Evolutionary conservation across 1,139 yeast genomes (phyloP), one percentile per base, ranked within the genome.

Genomic region (Groenewaldozyma sp.): DNA sequence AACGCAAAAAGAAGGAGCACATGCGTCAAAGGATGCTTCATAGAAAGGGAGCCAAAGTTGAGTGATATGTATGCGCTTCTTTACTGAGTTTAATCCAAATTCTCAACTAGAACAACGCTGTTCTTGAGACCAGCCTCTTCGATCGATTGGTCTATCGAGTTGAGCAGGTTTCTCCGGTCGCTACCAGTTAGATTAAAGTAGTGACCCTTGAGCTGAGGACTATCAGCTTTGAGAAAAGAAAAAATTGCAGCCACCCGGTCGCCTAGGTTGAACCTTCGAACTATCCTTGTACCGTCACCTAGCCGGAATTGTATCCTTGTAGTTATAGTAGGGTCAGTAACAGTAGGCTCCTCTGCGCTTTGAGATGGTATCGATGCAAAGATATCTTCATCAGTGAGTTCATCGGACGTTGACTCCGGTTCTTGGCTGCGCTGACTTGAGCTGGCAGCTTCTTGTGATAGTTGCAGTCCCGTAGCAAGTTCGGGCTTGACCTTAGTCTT

Each of bases 301-400:
- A 86, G 74, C 43, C 97, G 71, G 17, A 93, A 71, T 60, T 91
- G 98, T 19, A 93, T 73, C 51, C 98, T 68, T 1, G 96, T 84
- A 1, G 76, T 71, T 1, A 71, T 61, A 2, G 70, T 70, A 0
- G 77, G 70, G n/a, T 70, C 67, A 1, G 76, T 65, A n/a, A n/a
- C n/a, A 9, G 39, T 41, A 0, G 91, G 87, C 49, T 83, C 95
- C 0, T 63, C 63, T 43, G 78, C 77, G 27, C 70, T 68, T 0
- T 56, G 50, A 0, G 91, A 68, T 17, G 53, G 42, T 16, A 79
- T 75, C 0, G 61, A 40, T 5, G 68, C 70, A 48, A 76, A 73
- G 3, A 51, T 41, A 38, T 64, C 67, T 35, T 52, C 56, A 2
- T 46, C 56, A 2, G 53, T 47, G 13, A 52, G 46, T 14, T 35